Evolutionary conservation across 805 yeast species (phyloP).

Genomic region (Wickerhamiella qilinensis): DNA sequence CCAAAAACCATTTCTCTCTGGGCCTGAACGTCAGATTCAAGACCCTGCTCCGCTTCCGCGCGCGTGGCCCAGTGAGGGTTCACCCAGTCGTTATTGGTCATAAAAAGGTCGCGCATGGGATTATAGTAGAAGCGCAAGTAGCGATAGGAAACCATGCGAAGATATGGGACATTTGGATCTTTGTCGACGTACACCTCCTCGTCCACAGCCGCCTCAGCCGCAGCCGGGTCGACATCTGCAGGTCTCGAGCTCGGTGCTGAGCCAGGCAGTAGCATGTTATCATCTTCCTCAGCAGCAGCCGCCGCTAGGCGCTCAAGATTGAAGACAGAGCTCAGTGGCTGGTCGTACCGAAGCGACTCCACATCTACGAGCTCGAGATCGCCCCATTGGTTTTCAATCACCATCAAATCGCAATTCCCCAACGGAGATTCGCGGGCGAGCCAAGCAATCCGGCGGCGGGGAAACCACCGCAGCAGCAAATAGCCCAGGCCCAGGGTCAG

Average conservation of each 20-base stretch:
- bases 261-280: neutral
- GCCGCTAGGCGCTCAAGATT: slow-evolving; percentile 15
- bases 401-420: slow-evolving; percentile 83
- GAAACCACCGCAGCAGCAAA: slow-evolving; percentile 71
- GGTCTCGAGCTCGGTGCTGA: neutral
- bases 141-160: slow-evolving; percentile 64
- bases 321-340: slow-evolving; percentile 56
- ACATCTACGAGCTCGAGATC: slow-evolving; percentile 52
- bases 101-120: slow-evolving; percentile 76
- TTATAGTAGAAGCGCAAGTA: slow-evolving; percentile 70
- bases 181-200: slow-evolving; percentile 19
- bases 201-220: slow-evolving; percentile 9
- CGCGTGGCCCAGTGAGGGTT: slow-evolving; percentile 61
- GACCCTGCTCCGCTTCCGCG: slow-evolving; percentile 39
- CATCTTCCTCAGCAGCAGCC: slow-evolving; percentile 8
- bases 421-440: slow-evolving; percentile 31
- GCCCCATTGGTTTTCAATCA: slow-evolving; percentile 86
- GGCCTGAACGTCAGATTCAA: slow-evolving; percentile 50
- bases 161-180: slow-evolving; percentile 53
- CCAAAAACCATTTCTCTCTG: slow-evolving; percentile 67
- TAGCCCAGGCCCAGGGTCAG: slow-evolving; percentile 58
- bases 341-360: slow-evolving; percentile 44
- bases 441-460: slow-evolving; percentile 44
- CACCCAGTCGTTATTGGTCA: slow-evolving; percentile 74
- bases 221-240: slow-evolving; percentile 1